phyloP scores from a whole-genome alignment of 257 asterid genomes.

The Solanum clarkiae region DNA sequence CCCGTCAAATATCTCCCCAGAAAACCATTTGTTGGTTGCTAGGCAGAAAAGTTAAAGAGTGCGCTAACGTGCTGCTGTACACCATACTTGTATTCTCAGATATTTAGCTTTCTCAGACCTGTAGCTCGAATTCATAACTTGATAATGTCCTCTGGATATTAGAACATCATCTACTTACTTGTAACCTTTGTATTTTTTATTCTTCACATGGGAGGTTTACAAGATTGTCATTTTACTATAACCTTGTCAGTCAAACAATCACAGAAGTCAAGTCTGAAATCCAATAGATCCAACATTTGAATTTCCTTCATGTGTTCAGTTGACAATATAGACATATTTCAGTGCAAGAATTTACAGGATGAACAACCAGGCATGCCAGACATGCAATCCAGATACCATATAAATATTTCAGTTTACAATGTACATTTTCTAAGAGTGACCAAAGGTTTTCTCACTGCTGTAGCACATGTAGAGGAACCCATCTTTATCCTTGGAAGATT shows the following conservation, averaged over 20 bases:
- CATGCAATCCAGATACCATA: neutral
- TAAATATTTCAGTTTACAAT: neutral
- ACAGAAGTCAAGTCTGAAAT: neutral
- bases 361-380: neutral
- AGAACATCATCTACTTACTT: neutral
- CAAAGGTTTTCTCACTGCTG: slow-evolving; percentile 95
- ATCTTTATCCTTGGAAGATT: slow-evolving; percentile 65
- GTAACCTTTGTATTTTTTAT: neutral
- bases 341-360: neutral
- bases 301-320: neutral
- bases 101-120: neutral
- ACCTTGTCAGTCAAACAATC: neutral
- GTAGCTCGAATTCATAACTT: neutral
- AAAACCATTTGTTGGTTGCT: slow-evolving; percentile 70
- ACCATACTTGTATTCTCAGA: neutral
- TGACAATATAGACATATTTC: neutral
- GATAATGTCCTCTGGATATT: neutral
- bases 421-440: neutral
- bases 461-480: slow-evolving; percentile 96
- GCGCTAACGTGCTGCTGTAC: neutral
- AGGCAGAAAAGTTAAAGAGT: slow-evolving; percentile 3
- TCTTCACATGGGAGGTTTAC: neutral
- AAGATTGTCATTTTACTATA: neutral
- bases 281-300: neutral
- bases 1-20: slow-evolving; percentile 63